phyloP scores from a whole-genome alignment of 2,329 filamentous ascomycete species.

The Coniochaeta sp. region DNA sequence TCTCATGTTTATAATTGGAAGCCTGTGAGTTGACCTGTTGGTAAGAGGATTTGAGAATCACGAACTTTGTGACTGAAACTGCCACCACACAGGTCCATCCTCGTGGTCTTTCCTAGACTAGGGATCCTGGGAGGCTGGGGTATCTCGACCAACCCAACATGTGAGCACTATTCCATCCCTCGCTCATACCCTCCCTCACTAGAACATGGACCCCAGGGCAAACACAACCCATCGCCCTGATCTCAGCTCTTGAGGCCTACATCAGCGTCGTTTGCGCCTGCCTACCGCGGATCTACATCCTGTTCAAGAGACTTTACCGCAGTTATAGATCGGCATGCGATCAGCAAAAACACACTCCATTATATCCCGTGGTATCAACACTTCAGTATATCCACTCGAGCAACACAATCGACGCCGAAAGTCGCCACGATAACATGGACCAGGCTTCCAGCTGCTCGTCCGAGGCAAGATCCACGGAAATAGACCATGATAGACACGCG shows the following conservation, averaged over 20 bases:
- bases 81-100: neutral
- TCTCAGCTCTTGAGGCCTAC: slow-evolving; percentile 1
- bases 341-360: neutral
- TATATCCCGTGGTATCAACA: neutral
- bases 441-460: neutral
- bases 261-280: slow-evolving; percentile 2
- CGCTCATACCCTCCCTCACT: neutral
- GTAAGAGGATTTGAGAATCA: neutral
- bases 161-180: neutral
- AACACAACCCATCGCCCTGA: neutral
- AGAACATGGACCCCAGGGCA: neutral
- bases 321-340: neutral
- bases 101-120: neutral
- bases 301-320: neutral
- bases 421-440: neutral
- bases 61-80: neutral
- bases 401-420: neutral
- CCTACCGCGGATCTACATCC: slow-evolving; percentile 1
- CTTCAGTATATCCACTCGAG: neutral
- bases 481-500: neutral
- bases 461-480: neutral
- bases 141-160: neutral
- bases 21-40: neutral
- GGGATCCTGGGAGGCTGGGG: neutral
- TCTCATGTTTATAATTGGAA: neutral